Percentiles rank a stretch among this genome's conserved stretches.
These are phyloP conservation scores for Aspergillus nomiae DNA, from an alignment of 2,329 filamentous ascomycete genomes.

Conservation along the genomic window DNA sequence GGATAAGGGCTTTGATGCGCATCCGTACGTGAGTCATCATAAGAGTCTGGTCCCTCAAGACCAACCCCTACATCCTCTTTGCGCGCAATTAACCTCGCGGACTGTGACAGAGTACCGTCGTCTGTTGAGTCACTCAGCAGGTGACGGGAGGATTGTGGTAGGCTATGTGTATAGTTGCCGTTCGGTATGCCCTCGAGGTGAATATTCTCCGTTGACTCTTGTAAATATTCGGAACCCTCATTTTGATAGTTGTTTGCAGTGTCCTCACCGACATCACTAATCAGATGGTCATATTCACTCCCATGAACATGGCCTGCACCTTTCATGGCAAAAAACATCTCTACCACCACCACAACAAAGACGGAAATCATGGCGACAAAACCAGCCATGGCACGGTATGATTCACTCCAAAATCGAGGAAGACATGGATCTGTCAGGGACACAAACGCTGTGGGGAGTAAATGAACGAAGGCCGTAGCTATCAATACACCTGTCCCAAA, in stretches of 20 bases:
- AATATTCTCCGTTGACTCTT: constrained; percentile 23
- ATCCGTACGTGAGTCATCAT: constrained; percentile 21
- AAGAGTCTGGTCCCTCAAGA: constrained; percentile 55
- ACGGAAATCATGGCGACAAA: constrained; percentile 80
- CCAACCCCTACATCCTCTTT: constrained; percentile 61
- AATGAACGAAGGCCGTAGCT: constrained; percentile 60
- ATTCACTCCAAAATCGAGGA: constrained; percentile 74
- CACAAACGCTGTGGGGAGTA: constrained; percentile 64
- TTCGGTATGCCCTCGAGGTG: constrained; percentile 21
- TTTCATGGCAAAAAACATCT: constrained; percentile 82
- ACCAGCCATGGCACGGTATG: constrained; percentile 79
- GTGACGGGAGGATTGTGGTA: constrained; percentile 16
- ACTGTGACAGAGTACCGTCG: constrained; percentile 18
- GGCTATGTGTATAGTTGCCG: constrained; percentile 3
- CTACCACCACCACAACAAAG: constrained; percentile 79
- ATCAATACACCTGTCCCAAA: constrained; percentile 61
- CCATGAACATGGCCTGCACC: constrained; percentile 62
- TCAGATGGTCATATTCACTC: constrained; percentile 53
- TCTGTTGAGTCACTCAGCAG: constrained; percentile 18
- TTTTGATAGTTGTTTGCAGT: constrained; percentile 20
- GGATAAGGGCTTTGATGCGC: constrained; percentile 14
- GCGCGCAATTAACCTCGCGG: constrained; percentile 34
- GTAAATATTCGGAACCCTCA: constrained; percentile 26
- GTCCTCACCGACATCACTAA: constrained; percentile 29
- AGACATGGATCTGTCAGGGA: constrained; percentile 67